phyloP scores from a whole-genome alignment of 129 eudicot genomes.

The Centaurea solstitialis region DNA sequence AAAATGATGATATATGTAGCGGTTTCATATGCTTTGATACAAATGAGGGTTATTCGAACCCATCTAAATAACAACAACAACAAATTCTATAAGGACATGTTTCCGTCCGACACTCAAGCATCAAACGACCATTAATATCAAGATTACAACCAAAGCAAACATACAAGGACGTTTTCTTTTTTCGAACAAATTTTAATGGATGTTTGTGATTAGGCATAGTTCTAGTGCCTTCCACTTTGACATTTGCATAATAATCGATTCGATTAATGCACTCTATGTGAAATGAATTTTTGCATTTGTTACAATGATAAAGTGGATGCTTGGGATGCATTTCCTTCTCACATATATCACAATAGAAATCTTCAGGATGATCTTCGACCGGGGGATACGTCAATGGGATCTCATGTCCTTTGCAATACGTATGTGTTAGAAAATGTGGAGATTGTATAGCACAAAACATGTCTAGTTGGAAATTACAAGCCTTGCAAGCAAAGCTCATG shows the following conservation, averaged over 20 bases:
- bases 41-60: not conserved
- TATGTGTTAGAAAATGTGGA: not conserved
- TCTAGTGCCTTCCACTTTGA: too few species aligned
- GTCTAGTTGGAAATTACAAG: not conserved
- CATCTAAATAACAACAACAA: not conserved
- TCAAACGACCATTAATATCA: slow-evolving; percentile 4
- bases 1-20: not conserved
- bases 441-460: not conserved
- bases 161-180: not conserved
- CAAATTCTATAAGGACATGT: not conserved
- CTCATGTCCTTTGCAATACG: slow-evolving; percentile 9
- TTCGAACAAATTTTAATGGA: not conserved
- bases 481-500: not conserved
- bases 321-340: slow-evolving; percentile 14
- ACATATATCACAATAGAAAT: slow-evolving; percentile 12
- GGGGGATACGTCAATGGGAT: slow-evolving; percentile 8
- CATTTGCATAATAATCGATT: not conserved
- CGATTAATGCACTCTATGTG: not conserved
- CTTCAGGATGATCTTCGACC: slow-evolving; percentile 10
- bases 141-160: slow-evolving; percentile 4
- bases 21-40: not conserved
- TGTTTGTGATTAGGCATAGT: not conserved
- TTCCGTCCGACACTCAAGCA: not conserved
- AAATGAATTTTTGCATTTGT: slow-evolving; percentile 2
- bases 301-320: not conserved